Conservation (phyloP, 1,139 yeast species). For the Protomyces macrosporus region DNA sequence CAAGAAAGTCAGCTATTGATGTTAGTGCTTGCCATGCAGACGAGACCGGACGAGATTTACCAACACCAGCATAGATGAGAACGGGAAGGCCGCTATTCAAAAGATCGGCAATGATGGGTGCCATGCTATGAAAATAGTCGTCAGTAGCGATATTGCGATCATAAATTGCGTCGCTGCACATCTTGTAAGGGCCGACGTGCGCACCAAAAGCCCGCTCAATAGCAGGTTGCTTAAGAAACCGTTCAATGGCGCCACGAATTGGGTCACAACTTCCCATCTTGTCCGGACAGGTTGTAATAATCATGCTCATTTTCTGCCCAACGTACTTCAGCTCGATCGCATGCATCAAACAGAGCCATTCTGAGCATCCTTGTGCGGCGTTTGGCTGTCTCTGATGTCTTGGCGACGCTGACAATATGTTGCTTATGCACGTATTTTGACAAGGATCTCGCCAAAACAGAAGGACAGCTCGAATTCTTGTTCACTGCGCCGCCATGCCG, state of each 20-base stretch:
- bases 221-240: slow-evolving; percentile 59
- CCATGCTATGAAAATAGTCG: neutral
- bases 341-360: slow-evolving; percentile 69
- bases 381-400: slow-evolving; percentile 51
- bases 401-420: too few relatives aligned
- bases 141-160: slow-evolving; percentile 34
- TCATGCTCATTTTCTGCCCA: slow-evolving; percentile 80
- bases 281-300: slow-evolving; percentile 88
- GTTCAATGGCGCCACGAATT: slow-evolving; percentile 58
- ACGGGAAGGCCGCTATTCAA: slow-evolving; percentile 57
- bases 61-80: slow-evolving; percentile 79
- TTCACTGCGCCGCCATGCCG: too few relatives aligned
- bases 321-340: slow-evolving; percentile 67
- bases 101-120: slow-evolving; percentile 32
- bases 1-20: neutral
- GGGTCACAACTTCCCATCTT: slow-evolving; percentile 63
- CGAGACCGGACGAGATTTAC: slow-evolving; percentile 44
- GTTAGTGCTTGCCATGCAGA: neutral
- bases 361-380: slow-evolving; percentile 45
- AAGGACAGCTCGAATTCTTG: too few relatives aligned
- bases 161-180: slow-evolving; percentile 83
- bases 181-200: slow-evolving; percentile 62
- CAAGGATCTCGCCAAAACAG: too few relatives aligned
- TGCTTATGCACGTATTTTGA: too few relatives aligned
- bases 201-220: slow-evolving; percentile 80